Percentiles rank a stretch among this genome's conserved stretches.
Evolutionary conservation across 495 filamentous ascomycete genomes (phyloP).

Genomic region (Penicillium tannophilum): DNA sequence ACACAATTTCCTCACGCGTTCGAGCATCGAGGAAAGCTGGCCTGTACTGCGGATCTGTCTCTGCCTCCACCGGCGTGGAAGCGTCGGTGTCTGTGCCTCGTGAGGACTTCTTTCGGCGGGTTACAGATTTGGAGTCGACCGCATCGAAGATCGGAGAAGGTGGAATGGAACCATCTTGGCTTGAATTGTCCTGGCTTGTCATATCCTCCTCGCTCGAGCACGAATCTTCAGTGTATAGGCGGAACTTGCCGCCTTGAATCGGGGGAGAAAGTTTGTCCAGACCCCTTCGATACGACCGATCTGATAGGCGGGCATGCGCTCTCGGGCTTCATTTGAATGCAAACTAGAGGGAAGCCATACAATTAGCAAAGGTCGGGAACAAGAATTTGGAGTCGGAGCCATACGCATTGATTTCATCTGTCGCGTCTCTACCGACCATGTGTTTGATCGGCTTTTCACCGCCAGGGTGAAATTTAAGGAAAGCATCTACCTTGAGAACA

Average conservation of each 20-base stretch:
- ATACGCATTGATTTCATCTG: slow-evolving; percentile 91
- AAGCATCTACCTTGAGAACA: slow-evolving; percentile 86
- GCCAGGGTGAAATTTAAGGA: slow-evolving; percentile 87
- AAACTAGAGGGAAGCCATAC: slow-evolving; percentile 53
- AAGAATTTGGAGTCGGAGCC: slow-evolving; percentile 32
- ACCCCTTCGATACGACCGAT: slow-evolving; percentile 80
- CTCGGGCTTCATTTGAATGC: slow-evolving; percentile 76
- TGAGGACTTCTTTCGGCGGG: slow-evolving; percentile 32
- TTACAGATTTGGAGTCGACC: slow-evolving; percentile 38
- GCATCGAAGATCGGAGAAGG: slow-evolving; percentile 71
- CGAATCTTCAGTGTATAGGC: slow-evolving; percentile 49
- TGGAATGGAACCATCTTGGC: slow-evolving; percentile 32
- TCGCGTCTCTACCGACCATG: slow-evolving; percentile 96
- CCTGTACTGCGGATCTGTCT: slow-evolving; percentile 33
- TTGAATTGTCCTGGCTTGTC: slow-evolving; percentile 34
- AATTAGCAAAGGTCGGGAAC: slow-evolving; percentile 1
- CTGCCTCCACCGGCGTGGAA: slow-evolving; percentile 31
- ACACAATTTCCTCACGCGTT: slow-evolving; percentile 72
- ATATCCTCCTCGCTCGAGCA: slow-evolving; percentile 39
- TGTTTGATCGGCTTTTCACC: slow-evolving; percentile 91
- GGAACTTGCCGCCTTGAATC: slow-evolving; percentile 88
- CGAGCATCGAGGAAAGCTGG: slow-evolving; percentile 71
- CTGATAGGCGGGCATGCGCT: slow-evolving; percentile 78
- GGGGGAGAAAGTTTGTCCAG: slow-evolving; percentile 89
- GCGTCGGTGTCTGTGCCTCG: slow-evolving; percentile 40